These are phyloP conservation scores for Camillea tinctor DNA, from an alignment of 2,329 filamentous ascomycete species.

Conservation along the genomic window DNA sequence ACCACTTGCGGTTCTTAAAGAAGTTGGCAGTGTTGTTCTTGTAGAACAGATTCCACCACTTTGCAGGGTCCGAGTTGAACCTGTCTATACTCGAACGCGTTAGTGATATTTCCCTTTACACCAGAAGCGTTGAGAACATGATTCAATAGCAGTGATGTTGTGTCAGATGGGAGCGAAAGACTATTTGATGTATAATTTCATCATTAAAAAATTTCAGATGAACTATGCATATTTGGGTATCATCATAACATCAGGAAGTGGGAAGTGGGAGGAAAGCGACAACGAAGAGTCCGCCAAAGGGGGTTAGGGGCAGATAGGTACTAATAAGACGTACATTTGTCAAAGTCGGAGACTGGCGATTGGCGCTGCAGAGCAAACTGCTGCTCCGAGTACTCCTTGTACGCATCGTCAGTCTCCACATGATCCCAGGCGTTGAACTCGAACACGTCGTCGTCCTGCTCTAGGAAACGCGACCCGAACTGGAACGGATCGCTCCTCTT, in stretches of 20 bases:
- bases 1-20: conserved; percentile 98
- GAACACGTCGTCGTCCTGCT: conserved; percentile 85
- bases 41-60: conserved; percentile 98
- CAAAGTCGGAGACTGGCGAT: conserved; percentile 87
- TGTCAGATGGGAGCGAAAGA: conserved; percentile 77
- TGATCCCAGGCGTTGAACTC: conserved; percentile 99
- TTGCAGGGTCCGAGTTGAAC: conserved; percentile 87
- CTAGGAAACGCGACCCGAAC: conserved; percentile 86
- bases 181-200: conserved; percentile 57
- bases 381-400: conserved; percentile 79
- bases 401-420: conserved; percentile 86
- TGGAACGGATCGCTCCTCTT: conserved; percentile 93
- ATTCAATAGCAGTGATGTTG: conserved; percentile 19
- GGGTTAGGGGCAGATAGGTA: conserved; percentile 3
- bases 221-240: conserved; percentile 65
- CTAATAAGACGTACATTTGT: conserved; percentile 63
- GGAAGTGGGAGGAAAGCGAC: background rate
- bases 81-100: conserved; percentile 53
- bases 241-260: conserved; percentile 46
- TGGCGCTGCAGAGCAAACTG: conserved; percentile 85
- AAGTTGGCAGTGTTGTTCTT: conserved; percentile 97
- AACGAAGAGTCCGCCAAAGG: background rate
- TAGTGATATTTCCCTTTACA: conserved; percentile 33
- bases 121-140: background rate
- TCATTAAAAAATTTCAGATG: conserved; percentile 66